Evolutionary conservation across 2,329 filamentous ascomycete genomes (phyloP).

Genomic region (Simplicillium sp.): DNA sequence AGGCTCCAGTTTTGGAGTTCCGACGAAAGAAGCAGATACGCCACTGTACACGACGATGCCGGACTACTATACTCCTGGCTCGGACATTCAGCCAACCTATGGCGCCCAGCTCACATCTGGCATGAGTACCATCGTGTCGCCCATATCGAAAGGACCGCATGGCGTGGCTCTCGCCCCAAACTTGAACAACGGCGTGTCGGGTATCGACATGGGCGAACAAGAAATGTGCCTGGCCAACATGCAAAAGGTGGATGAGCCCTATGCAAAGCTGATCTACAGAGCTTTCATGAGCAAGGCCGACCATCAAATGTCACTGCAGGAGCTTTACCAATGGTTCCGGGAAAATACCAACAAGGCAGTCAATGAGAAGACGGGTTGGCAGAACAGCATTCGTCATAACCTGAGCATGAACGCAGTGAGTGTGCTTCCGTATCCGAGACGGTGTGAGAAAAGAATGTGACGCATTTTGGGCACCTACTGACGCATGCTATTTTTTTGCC

Average conservation of each 20-base stretch:
- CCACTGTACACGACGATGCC: too few relatives aligned
- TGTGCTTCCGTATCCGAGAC: not conserved
- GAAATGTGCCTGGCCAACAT: too few relatives aligned
- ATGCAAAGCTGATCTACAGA: conserved; percentile 71
- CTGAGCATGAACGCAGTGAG: conserved; percentile 88
- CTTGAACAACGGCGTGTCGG: too few relatives aligned
- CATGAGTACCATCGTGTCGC: too few relatives aligned
- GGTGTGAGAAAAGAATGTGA: not conserved
- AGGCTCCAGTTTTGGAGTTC: too few relatives aligned
- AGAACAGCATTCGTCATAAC: conserved; percentile 93
- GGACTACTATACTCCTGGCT: too few relatives aligned
- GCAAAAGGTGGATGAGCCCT: conserved; percentile 48
- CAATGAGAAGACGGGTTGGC: conserved; percentile 75
- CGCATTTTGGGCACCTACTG: not conserved
- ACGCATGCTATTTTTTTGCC: conserved; percentile 5
- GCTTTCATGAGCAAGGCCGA: conserved; percentile 60
- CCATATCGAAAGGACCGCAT: too few relatives aligned
- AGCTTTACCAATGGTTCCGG: conserved; percentile 86
- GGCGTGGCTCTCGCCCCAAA: too few relatives aligned
- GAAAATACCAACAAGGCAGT: conserved; percentile 71
- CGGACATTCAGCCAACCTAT: too few relatives aligned
- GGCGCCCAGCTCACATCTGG: too few relatives aligned
- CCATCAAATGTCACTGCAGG: conserved; percentile 67
- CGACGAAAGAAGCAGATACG: too few relatives aligned
- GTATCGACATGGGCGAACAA: too few relatives aligned